phyloP scores from a whole-genome alignment of 768 basidiomycete species.

The Kwoniella sp. region DNA sequence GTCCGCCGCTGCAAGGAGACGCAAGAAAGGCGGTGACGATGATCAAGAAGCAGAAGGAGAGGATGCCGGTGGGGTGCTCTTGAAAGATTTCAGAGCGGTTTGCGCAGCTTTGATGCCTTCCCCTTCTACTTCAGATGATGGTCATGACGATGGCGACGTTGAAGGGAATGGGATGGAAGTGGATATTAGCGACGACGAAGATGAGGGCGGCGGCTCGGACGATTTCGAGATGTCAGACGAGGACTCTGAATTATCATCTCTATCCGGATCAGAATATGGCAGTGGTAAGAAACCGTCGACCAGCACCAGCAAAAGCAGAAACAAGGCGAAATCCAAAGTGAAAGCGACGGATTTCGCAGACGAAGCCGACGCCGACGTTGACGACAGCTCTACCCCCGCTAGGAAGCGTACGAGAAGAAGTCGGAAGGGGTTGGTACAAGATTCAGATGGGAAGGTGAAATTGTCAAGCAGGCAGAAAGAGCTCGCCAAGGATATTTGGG shows the following conservation, averaged over 20 bases:
- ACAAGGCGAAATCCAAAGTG: constrained; percentile 5
- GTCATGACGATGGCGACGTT: constrained; percentile 16
- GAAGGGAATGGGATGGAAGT: too few species aligned
- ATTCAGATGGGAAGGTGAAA: constrained; percentile 24
- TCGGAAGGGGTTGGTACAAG: constrained; percentile 12
- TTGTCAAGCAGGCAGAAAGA: constrained; percentile 44
- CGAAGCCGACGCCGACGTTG: neutral
- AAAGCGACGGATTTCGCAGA: constrained; percentile 16
- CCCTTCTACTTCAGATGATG: constrained; percentile 24
- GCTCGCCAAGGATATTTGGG: constrained; percentile 49
- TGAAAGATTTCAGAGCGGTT: constrained; percentile 53
- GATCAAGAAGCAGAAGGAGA: constrained; percentile 28
- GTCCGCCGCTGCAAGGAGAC: neutral
- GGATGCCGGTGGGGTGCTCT: constrained; percentile 31
- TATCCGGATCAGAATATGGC: constrained; percentile 22
- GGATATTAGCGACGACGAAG: constrained; percentile 30
- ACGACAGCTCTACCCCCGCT: neutral
- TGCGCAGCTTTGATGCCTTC: constrained; percentile 51
- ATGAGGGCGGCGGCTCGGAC: constrained; percentile 24
- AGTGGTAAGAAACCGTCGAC: neutral
- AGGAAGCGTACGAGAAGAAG: neutral
- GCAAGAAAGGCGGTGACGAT: constrained; percentile 5
- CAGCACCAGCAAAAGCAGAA: constrained; percentile 1
- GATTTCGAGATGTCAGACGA: constrained; percentile 24
- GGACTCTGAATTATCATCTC: constrained; percentile 18